Percentiles rank a stretch among this genome's conserved stretches.
Evolutionary conservation across 108 stramenopile species (phyloP).

Genomic region (Stephanodiscus triporus): DNA sequence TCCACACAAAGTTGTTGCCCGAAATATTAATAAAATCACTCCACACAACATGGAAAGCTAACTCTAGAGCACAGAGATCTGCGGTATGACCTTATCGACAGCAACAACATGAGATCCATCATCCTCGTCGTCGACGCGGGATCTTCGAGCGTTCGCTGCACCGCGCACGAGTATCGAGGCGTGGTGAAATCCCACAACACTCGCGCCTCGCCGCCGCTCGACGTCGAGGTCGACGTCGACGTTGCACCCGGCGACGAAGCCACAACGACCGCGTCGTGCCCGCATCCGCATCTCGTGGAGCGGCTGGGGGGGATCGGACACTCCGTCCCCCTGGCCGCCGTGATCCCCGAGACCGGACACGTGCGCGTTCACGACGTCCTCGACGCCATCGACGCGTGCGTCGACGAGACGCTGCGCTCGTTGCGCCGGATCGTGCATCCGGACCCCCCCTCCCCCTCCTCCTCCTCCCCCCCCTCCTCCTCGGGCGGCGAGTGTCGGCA

Average conservation of each 20-base stretch:
- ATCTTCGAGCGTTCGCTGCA: conserved; percentile 50
- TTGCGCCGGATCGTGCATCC: conserved; percentile 24
- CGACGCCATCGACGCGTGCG: conserved; percentile 56
- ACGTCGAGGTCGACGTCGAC: conserved; percentile 8
- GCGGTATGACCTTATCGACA: too few species aligned
- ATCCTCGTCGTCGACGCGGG: conserved; percentile 79
- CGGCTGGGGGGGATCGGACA: conserved; percentile 32
- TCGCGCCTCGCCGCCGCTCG: conserved; percentile 41
- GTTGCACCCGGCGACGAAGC: not conserved
- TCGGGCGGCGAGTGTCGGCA: conserved; percentile 12
- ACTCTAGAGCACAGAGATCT: too few species aligned
- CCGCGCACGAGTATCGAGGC: conserved; percentile 27
- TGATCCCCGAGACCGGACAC: conserved; percentile 60
- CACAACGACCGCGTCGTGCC: not conserved
- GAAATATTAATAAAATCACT: too few species aligned
- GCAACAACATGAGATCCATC: conserved; percentile 32
- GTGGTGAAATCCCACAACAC: not conserved
- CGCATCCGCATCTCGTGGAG: conserved; percentile 14
- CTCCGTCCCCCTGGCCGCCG: conserved; percentile 26
- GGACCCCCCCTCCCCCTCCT: not conserved
- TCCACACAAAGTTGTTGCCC: too few species aligned
- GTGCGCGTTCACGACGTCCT: conserved; percentile 51
- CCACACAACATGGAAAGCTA: too few species aligned
- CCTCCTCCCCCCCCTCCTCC: not conserved
- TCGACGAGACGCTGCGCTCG: conserved; percentile 56